These are phyloP conservation scores for Bipolaris gigantea DNA, from an alignment of 2,329 filamentous ascomycete species.

Conservation along the genomic window DNA sequence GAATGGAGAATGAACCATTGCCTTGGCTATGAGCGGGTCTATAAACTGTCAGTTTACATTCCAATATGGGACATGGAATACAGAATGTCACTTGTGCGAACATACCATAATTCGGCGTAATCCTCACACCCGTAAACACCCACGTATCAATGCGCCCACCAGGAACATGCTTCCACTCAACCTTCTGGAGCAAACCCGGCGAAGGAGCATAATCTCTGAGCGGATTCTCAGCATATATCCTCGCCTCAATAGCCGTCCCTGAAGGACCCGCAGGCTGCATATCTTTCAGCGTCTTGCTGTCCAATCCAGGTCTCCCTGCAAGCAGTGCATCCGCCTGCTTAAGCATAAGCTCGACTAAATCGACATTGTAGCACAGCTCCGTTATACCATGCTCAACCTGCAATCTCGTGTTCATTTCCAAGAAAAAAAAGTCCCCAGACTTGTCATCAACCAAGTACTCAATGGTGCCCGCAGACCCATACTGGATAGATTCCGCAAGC, in stretches of 20 bases:
- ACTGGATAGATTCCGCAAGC: constrained; percentile 60
- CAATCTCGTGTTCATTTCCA: constrained; percentile 62
- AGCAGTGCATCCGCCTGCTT: constrained; percentile 57
- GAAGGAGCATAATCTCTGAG: constrained; percentile 61
- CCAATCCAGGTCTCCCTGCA: constrained; percentile 50
- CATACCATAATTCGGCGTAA: constrained; percentile 59
- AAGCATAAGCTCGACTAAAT: constrained; percentile 60
- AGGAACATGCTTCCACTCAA: constrained; percentile 56
- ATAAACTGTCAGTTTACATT: not conserved
- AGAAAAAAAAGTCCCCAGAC: constrained; percentile 73
- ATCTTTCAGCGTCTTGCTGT: constrained; percentile 45
- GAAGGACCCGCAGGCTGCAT: constrained; percentile 50
- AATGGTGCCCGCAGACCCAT: constrained; percentile 86
- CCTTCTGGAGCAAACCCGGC: constrained; percentile 60
- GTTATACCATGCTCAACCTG: constrained; percentile 63
- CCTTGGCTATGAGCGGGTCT: constrained; percentile 59
- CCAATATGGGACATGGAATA: not conserved
- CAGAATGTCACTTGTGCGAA: not conserved
- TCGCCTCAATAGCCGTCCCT: constrained; percentile 57
- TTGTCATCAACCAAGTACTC: constrained; percentile 89
- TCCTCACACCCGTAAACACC: constrained; percentile 59
- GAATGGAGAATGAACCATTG: constrained; percentile 57
- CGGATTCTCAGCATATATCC: constrained; percentile 63
- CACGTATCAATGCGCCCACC: constrained; percentile 64
- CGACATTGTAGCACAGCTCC: constrained; percentile 58